Conservation (phyloP, 352 stramenopile genomes). For the Phytophthora idaei region DNA sequence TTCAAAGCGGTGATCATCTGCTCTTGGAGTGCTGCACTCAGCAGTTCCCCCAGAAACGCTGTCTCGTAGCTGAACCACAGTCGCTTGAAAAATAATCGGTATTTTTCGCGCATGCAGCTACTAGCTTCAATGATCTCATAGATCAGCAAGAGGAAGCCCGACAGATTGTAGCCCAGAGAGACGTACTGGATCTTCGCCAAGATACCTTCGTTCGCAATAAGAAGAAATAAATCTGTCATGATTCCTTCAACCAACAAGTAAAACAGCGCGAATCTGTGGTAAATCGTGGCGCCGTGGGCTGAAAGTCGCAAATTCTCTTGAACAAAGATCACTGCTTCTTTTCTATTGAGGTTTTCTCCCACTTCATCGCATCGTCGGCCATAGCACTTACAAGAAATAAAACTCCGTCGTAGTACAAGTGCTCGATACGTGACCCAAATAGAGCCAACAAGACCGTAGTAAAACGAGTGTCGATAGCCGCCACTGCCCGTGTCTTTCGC, state of each 20-base stretch:
- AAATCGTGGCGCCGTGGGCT: constrained; percentile 11
- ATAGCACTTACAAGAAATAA: constrained; percentile 22
- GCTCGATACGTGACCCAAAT: constrained; percentile 32
- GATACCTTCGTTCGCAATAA: constrained; percentile 33
- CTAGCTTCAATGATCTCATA: constrained; percentile 37
- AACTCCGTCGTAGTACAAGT: constrained; percentile 23
- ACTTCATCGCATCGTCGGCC: constrained; percentile 20
- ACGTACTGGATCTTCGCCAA: constrained; percentile 34
- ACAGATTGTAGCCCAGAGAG: constrained; percentile 33
- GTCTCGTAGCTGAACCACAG: constrained; percentile 39
- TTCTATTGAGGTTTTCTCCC: constrained; percentile 9
- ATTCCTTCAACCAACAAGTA: constrained; percentile 34
- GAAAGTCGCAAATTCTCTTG: constrained; percentile 29
- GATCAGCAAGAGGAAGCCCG: constrained; percentile 23
- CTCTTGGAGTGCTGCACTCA: constrained; percentile 21
- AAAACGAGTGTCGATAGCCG: constrained; percentile 23
- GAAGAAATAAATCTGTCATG: constrained; percentile 39
- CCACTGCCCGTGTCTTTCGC: constrained; percentile 13
- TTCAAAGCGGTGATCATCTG: constrained; percentile 24
- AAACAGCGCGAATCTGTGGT: constrained; percentile 21
- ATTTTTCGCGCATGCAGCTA: constrained; percentile 3
- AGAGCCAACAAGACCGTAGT: constrained; percentile 15
- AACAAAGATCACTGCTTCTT: constrained; percentile 27
- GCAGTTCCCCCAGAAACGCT: constrained; percentile 21
- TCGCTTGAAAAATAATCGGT: constrained; percentile 18